Evolutionary conservation across 164 flowering plant genomes (phyloP), one percentile per base, ranked within the genome.

Genomic region (Berberis vulgaris): DNA sequence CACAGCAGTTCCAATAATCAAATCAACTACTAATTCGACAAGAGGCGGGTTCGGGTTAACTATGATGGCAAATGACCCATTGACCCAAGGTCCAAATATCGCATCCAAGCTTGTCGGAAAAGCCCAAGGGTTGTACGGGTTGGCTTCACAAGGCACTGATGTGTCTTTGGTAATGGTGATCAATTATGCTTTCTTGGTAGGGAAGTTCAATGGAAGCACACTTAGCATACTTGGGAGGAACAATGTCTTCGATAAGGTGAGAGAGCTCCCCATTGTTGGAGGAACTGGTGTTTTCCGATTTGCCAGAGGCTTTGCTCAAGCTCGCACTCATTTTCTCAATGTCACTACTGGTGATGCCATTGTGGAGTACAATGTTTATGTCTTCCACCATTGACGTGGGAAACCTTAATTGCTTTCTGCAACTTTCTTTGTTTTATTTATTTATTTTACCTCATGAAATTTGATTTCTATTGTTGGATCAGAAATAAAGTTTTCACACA

Each of bases 121-220:
- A 8, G 62, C 68, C 9, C 68, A 66, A 53, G 68, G 68, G 12
- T 26, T 66, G 2, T 66, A 58, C n/a, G 68, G 62, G 1, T 13
- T 42, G 9, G 67, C 67, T 2, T 46, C 54, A 1, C 67, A 56
- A 49, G 26, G 26, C 26, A 45, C 39, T 7, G 61, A 57, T 3
- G 3, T 57, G 1, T 53, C 46, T 4, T 38, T 45, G 1, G 3
- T 65, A 3, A 65, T 65, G 67, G 61, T 41, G 0, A 65, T 65
- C 55, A 65, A 65, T 41, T 65, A 57, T 54, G 61, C 43, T 8
- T 57, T 65, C 41, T 7, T 26, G 38, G 55, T 7, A 7, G 68
- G 68, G 55, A 65, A 57, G 44, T 65, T 57, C 9, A 57, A 65
- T 8, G 68, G 68, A 6, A 65, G 68, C 38, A 47, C 68, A 10